Conservation (phyloP, 2,329 filamentous ascomycete species). For the Thelonectria blattea region DNA sequence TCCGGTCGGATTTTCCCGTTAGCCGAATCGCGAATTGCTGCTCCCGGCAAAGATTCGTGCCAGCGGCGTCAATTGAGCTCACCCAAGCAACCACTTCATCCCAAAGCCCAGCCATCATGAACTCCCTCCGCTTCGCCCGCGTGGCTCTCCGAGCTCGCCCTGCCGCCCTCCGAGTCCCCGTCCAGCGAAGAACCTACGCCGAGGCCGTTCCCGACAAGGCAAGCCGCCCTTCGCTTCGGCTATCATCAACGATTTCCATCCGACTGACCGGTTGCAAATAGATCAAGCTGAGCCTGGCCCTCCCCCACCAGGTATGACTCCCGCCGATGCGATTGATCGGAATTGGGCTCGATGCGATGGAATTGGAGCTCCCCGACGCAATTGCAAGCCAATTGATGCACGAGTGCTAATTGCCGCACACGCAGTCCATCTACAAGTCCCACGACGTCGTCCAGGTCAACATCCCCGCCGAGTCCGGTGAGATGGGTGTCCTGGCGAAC, state of each 20-base stretch:
- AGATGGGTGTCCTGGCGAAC: conserved; percentile 99
- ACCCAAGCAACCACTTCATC: conserved; percentile 56
- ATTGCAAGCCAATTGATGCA: conserved; percentile 38
- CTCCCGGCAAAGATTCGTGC: conserved; percentile 56
- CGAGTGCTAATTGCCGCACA: conserved; percentile 60
- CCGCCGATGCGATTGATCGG: conserved; percentile 27
- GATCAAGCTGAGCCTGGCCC: conserved; percentile 97
- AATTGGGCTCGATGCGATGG: conserved; percentile 34
- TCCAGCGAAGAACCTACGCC: conserved; percentile 90
- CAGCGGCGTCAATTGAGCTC: conserved; percentile 51
- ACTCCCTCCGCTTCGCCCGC: conserved; percentile 91
- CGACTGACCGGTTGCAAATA: conserved; percentile 44
- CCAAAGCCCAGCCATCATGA: conserved; percentile 73
- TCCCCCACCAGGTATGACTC: conserved; percentile 93
- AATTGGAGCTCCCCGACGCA: conserved; percentile 36
- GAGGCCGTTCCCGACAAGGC: conserved; percentile 85
- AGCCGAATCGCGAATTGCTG: conserved; percentile 49
- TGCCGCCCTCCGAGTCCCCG: conserved; percentile 73
- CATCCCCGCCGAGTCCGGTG: conserved; percentile 95
- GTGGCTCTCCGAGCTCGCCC: conserved; percentile 85
- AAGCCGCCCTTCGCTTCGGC: conserved; percentile 40
- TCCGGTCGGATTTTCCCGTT: conserved; percentile 48
- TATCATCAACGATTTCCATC: conserved; percentile 27
- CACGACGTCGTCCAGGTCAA: conserved; percentile 91
- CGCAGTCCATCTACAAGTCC: conserved; percentile 72